Evolutionary conservation across 73 alveolate species (phyloP).

Genomic region (Diophrys sp.): DNA sequence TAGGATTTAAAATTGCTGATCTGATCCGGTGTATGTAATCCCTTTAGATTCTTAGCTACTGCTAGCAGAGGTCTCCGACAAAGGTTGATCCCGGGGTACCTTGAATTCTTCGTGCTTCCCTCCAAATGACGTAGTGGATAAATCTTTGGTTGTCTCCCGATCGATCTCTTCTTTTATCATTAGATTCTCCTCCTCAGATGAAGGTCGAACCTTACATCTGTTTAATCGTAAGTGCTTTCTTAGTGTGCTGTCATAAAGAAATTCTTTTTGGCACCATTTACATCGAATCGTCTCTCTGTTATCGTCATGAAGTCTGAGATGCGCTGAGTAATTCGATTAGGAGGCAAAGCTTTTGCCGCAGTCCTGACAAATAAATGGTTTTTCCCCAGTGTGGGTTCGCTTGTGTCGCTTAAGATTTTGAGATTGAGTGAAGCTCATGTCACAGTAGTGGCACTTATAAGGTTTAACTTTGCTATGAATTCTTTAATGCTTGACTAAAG

Average conservation of each 20-base stretch:
- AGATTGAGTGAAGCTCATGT: conserved; percentile 5
- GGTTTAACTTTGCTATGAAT: conserved; percentile 20
- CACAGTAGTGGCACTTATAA: neutral
- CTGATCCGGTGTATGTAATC: too few relatives aligned
- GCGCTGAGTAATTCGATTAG: neutral
- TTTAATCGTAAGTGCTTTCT: neutral
- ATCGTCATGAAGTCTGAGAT: neutral
- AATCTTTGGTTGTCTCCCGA: neutral
- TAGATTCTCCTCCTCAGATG: too few relatives aligned
- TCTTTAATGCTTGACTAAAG: conserved; percentile 57
- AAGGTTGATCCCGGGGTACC: too few relatives aligned
- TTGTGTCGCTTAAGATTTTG: conserved; percentile 5
- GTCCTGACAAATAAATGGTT: conserved; percentile 10
- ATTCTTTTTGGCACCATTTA: neutral
- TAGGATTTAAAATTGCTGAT: too few relatives aligned
- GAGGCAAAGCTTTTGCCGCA: conserved; percentile 7
- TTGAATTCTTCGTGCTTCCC: too few relatives aligned
- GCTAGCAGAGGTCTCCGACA: too few relatives aligned
- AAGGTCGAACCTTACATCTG: neutral
- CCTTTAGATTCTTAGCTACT: too few relatives aligned
- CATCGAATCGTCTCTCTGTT: neutral
- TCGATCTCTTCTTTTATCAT: neutral
- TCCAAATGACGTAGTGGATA: neutral
- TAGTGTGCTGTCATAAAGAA: neutral
- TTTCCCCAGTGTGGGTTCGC: conserved; percentile 29